Percentiles rank a stretch among this genome's conserved stretches.
These are phyloP conservation scores for Escallonia rubra DNA, from an alignment of 129 eudicot genomes.

Conservation along the genomic window DNA sequence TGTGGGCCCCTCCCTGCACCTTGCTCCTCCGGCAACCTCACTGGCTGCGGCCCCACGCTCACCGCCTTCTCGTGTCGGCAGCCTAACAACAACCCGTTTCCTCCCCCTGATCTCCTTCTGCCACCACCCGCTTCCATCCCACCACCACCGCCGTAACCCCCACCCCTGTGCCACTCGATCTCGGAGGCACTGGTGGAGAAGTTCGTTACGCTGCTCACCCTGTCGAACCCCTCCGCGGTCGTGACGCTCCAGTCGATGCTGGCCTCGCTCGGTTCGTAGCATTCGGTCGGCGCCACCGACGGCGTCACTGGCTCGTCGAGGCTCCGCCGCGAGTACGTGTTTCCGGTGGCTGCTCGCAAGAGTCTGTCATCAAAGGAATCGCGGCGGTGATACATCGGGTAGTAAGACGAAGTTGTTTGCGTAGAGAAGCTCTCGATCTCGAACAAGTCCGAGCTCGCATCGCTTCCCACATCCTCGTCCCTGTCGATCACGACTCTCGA, in stretches of 20 bases:
- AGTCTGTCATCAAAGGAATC: too few species aligned
- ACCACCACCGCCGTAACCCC: too few species aligned
- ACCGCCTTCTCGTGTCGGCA: constrained; percentile 53
- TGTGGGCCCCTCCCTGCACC: not conserved
- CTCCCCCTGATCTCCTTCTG: constrained; percentile 5
- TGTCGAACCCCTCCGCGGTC: not conserved
- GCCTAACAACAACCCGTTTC: constrained; percentile 25
- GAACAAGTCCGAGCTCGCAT: constrained; percentile 75
- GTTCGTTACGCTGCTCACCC: not conserved
- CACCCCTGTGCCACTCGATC: too few species aligned
- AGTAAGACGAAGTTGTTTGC: not conserved
- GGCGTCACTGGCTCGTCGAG: not conserved
- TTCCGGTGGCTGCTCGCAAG: too few species aligned
- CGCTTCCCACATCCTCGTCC: constrained; percentile 50
- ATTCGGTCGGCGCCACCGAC: not conserved
- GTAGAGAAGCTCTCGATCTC: constrained; percentile 74
- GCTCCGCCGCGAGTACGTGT: too few species aligned
- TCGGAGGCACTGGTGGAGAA: too few species aligned
- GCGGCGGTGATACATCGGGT: too few species aligned
- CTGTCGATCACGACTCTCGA: constrained; percentile 55
- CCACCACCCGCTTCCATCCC: too few species aligned
- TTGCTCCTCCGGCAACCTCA: constrained; percentile 17
- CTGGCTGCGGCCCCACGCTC: constrained; percentile 46
- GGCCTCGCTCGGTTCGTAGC: not conserved
- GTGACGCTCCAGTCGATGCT: not conserved